Percentiles rank a stretch among this genome's conserved stretches.
phyloP scores from a whole-genome alignment of 768 basidiomycete genomes.

The Boletus rufocinnamomeus region DNA sequence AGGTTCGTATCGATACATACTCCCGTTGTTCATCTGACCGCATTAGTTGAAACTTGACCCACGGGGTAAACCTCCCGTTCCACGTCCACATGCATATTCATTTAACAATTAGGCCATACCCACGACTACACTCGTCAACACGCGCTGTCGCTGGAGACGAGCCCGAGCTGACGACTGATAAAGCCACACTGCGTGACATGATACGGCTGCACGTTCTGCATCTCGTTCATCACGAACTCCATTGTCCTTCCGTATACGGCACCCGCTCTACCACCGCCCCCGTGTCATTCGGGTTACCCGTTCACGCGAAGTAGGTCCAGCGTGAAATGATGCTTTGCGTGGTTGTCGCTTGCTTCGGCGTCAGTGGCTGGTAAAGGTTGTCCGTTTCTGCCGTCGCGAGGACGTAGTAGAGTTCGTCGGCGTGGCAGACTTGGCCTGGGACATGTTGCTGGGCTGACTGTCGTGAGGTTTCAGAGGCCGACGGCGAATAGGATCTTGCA shows the following conservation, averaged over 20 bases:
- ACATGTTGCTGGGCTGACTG: too few relatives aligned
- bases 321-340: neutral
- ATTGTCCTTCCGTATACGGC: neutral
- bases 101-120: neutral
- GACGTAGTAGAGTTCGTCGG: slow-evolving; percentile 14
- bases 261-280: neutral
- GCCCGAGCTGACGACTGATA: slow-evolving; percentile 6
- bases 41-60: neutral
- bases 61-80: neutral
- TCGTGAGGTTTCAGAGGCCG: neutral
- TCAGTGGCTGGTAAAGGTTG: neutral
- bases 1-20: too few relatives aligned
- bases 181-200: slow-evolving; percentile 7
- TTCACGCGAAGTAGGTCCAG: neutral
- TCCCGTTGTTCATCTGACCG: neutral
- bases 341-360: too few relatives aligned
- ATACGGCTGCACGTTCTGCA: neutral
- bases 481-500: slow-evolving; percentile 9
- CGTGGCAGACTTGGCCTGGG: slow-evolving; percentile 2
- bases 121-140: neutral
- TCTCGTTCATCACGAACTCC: neutral
- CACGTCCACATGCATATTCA: neutral
- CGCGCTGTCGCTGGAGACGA: neutral
- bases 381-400: slow-evolving; percentile 14
- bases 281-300: neutral